Evolutionary conservation across 257 asterid species (phyloP), one percentile per base, ranked within the genome.

Genomic region (Schizonepeta tenuifolia): DNA sequence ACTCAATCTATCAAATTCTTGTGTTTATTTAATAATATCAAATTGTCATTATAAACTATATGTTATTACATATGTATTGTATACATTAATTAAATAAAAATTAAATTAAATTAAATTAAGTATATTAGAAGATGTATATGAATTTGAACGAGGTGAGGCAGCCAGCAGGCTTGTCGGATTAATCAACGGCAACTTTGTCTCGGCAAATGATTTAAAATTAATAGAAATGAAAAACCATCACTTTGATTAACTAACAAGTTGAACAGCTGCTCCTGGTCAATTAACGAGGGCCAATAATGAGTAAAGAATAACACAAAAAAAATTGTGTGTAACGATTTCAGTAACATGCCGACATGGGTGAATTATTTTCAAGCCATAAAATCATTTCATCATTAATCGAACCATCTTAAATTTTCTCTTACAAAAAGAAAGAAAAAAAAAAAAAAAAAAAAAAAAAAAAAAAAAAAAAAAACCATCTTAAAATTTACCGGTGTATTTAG

Each of bases 171-270:
- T 73, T 57, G 63, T 55, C 72, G 55, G 67, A 60, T 62, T 68
- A 4, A 65, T 24, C 9, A 47, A 22, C 65, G 79, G 69, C 59
- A 56, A 46, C 51, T 64, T 31, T 54, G 76, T 73, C 82, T 20
- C 28, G 1, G 8, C 38, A 26, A 38, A 21, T 14, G n/a, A 20
- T n/a, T 33, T 50, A 67, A 18, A 49, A 31, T 15, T 46, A 61
- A 9, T 14, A 5, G 7, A 50, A n/a, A 50, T n/a, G 12, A 20
- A 51, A 57, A 36, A 46, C 13, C 6, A 35, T 58, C 3, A 65
- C 70, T 66, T 78, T 72, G 41, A 67, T 59, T 51, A 28, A 59
- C 55, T 40, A 31, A 59, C 28, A 78, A 78, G 75, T 64, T 64
- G 21, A 10, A 55, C 69, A 63, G 51, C 50, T 40, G 63, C 36